Evolutionary conservation across 1,284 basidiomycete species (phyloP).

Genomic region (Fomes fomentarius): DNA sequence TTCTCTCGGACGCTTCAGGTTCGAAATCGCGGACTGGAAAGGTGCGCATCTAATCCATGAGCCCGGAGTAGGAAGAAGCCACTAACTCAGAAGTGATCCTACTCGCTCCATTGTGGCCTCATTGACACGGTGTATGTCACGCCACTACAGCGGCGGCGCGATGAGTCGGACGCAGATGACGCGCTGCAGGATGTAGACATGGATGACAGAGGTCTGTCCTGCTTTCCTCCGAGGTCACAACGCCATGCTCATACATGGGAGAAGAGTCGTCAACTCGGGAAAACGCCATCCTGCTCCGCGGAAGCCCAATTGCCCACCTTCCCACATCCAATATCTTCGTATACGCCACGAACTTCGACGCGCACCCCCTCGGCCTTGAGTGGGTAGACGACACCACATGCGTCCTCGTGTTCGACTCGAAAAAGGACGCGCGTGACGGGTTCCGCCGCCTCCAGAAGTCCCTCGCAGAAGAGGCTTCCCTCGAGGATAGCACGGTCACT

Average conservation of each 20-base stretch:
- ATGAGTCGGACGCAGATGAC: constrained; percentile 35
- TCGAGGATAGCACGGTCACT: constrained; percentile 54
- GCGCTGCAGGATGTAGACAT: constrained; percentile 41
- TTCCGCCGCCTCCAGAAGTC: constrained; percentile 54
- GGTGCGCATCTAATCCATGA: constrained; percentile 61
- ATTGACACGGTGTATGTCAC: not conserved
- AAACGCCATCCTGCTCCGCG: constrained; percentile 73
- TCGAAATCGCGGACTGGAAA: constrained; percentile 56
- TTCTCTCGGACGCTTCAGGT: constrained; percentile 69
- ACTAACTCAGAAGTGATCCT: constrained; percentile 60
- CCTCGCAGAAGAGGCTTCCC: constrained; percentile 50
- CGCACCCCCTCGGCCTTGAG: constrained; percentile 69
- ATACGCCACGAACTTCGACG: constrained; percentile 74
- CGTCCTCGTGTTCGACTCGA: constrained; percentile 70
- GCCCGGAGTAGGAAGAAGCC: constrained; percentile 34
- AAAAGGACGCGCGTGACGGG: constrained; percentile 53
- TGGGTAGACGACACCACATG: constrained; percentile 83
- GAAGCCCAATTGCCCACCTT: constrained; percentile 70
- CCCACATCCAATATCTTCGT: constrained; percentile 74
- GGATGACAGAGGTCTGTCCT: constrained; percentile 36
- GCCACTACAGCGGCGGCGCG: constrained; percentile 57
- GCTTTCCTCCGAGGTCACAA: not conserved
- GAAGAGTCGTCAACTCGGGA: constrained; percentile 46
- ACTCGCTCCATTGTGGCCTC: constrained; percentile 27
- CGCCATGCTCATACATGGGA: not conserved